Conservation (phyloP, 2,329 filamentous ascomycete species). For the Iodosphaeria phyllophila region DNA sequence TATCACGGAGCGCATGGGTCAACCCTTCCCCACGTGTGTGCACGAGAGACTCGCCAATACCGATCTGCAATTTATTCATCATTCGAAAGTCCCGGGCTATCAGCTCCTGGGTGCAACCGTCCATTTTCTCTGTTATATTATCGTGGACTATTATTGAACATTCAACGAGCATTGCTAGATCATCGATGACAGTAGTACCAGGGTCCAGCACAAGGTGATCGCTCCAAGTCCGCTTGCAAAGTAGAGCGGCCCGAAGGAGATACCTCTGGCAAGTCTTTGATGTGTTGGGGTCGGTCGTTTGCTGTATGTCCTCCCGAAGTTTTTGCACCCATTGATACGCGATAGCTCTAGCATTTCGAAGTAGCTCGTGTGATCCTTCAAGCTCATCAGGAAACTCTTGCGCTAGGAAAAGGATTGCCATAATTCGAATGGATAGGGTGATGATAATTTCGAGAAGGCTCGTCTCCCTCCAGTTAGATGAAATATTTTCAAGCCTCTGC, state of each 20-base stretch:
- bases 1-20: conserved; percentile 15
- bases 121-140: conserved; percentile 18
- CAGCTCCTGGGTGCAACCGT: conserved; percentile 14
- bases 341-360: conserved; percentile 22
- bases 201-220: conserved; percentile 2
- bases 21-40: conserved; percentile 11
- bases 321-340: conserved; percentile 28
- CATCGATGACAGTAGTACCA: conserved; percentile 1
- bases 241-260: conserved; percentile 31
- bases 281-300: conserved; percentile 16
- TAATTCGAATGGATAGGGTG: conserved; percentile 25
- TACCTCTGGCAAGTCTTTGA: conserved; percentile 22
- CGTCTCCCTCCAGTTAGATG: conserved; percentile 38
- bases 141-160: conserved; percentile 22
- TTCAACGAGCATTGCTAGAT: conserved; percentile 9
- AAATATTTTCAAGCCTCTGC: conserved; percentile 22
- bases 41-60: conserved; percentile 12
- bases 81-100: conserved; percentile 27
- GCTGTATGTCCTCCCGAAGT: conserved; percentile 25
- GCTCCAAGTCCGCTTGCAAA: conserved; percentile 26
- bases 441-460: conserved; percentile 39
- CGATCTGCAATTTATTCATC: conserved; percentile 14
- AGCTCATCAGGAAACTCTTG: conserved; percentile 2
- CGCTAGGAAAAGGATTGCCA: conserved; percentile 5
- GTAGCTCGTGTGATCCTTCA: conserved; percentile 10